Percentiles rank a stretch among this genome's conserved stretches.
Conservation (phyloP, 2,329 filamentous ascomycete genomes). For the Aspergillus novoparasiticus region DNA sequence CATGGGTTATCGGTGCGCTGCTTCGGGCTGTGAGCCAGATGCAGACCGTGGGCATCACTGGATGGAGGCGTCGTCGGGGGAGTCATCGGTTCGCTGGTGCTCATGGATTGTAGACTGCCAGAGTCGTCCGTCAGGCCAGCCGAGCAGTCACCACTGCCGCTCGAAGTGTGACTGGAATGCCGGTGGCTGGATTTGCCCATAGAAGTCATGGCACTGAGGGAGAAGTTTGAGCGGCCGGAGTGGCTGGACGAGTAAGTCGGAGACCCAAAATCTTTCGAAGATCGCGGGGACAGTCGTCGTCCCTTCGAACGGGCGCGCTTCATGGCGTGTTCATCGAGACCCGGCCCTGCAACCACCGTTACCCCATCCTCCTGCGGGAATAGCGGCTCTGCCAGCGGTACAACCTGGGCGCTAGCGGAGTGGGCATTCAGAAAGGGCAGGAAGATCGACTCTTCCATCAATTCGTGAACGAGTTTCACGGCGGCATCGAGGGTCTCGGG, state of each 20-base stretch:
- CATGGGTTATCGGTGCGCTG: conserved; percentile 50
- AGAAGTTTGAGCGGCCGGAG: conserved; percentile 33
- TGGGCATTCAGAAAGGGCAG: conserved; percentile 83
- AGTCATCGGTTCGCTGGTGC: conserved; percentile 50
- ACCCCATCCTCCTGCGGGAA: conserved; percentile 42
- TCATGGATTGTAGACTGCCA: conserved; percentile 43
- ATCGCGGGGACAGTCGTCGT: conserved; percentile 34
- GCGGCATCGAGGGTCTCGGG: conserved; percentile 79
- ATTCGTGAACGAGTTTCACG: conserved; percentile 84
- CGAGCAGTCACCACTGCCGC: conserved; percentile 41
- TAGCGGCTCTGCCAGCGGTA: conserved; percentile 47
- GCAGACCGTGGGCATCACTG: conserved; percentile 39
- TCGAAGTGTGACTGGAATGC: conserved; percentile 39
- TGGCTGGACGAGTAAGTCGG: conserved; percentile 28
- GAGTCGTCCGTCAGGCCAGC: conserved; percentile 51
- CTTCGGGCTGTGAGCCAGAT: conserved; percentile 41
- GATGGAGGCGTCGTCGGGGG: conserved; percentile 55
- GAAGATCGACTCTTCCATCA: conserved; percentile 96
- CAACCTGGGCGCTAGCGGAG: conserved; percentile 51
- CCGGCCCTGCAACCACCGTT: conserved; percentile 32
- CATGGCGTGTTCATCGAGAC: conserved; percentile 33
- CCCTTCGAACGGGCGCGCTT: conserved; percentile 31
- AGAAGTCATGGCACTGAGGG: conserved; percentile 34
- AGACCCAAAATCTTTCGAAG: conserved; percentile 35
- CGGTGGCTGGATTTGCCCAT: conserved; percentile 39